A percentile compares a stretch with the other conserved stretches of the same genome.
Evolutionary conservation across 176 grass and related monocot genomes (phyloP).

Genomic region (Dactylis glomerata): DNA sequence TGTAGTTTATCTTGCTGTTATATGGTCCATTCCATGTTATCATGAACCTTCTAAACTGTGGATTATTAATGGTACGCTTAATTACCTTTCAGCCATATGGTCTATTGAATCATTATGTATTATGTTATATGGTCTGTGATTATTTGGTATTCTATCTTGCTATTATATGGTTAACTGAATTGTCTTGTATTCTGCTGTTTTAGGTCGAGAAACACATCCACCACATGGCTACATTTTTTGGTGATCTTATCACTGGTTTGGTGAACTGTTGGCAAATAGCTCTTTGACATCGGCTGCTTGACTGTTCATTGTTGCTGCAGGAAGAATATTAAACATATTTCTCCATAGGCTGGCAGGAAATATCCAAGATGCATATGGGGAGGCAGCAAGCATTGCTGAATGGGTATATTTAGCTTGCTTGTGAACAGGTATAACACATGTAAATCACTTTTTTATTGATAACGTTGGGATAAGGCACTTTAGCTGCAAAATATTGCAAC

Average conservation of each 20-base stretch:
- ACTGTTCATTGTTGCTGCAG: conserved; percentile 96
- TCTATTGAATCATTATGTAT: not conserved
- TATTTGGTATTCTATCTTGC: not conserved
- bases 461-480: not conserved
- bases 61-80: not conserved
- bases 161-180: not conserved
- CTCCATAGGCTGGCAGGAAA: conserved; percentile 98
- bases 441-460: no score
- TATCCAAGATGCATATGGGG: conserved; percentile 98
- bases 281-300: conserved; percentile 86
- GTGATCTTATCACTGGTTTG: conserved; percentile 90
- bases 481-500: not conserved
- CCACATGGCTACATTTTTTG: conserved; percentile 98
- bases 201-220: conserved; percentile 99
- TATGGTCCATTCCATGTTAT: not conserved
- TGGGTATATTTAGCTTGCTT: conserved; percentile 51
- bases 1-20: not conserved
- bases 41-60: not conserved
- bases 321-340: conserved; percentile 99
- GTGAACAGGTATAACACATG: not conserved
- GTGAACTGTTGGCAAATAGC: conserved; percentile 98
- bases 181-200: not conserved
- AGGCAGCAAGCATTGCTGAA: conserved; percentile 98
- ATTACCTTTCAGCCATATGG: not conserved
- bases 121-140: not conserved